Evolutionary conservation across 1,284 basidiomycete genomes (phyloP), one percentile per base, ranked within the genome.

Genomic region (Apiotrichum mycotoxinovorans): DNA sequence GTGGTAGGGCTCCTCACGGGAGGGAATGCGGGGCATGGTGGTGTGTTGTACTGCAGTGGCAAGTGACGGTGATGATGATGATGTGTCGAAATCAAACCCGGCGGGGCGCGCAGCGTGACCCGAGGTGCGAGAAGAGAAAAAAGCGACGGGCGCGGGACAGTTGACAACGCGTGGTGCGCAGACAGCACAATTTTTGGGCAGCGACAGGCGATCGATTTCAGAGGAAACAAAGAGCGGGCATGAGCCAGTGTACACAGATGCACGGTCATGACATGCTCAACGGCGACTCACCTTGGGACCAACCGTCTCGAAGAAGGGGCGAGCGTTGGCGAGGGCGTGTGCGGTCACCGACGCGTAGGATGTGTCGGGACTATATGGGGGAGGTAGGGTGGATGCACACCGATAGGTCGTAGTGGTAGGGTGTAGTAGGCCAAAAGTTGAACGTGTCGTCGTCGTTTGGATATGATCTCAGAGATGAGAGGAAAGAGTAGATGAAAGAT

Each of bases 1-100:
- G 63, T 74, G 73, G 68, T 81, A 81, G n/a, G 80, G 80, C 56
- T 79, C 79, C 45, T 79, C 79, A 40, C 80, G 72, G 27, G 79
- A 77, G 15, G 80, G 80, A 57, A 82, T 81, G 55, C 80, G 79
- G 45, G 80, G 79, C 80, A 81, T 81, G 50, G 52, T 54, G 52
- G 14, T 41, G 51, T 18, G 23, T 20, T 43, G 27, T 49, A 37
- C n/a, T 10, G 43, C 10, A 45, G 37, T 34, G 26, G n/a, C 25
- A 18, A 22, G 41, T 48, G 47, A 4, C 15, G 38, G 18, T 42
- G 23, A 2, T 14, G n/a, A 5, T 5, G 37, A 15, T 11, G 43
- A 35, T 14, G 44, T 12, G 45, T n/a, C 1, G 44, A 33, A 15
- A 25, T 25, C 40, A 25, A 41, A 22, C 4, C 8, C 18, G 27